Conservation (phyloP, 2,329 filamentous ascomycete species). For the Colletotrichum trifolii region DNA sequence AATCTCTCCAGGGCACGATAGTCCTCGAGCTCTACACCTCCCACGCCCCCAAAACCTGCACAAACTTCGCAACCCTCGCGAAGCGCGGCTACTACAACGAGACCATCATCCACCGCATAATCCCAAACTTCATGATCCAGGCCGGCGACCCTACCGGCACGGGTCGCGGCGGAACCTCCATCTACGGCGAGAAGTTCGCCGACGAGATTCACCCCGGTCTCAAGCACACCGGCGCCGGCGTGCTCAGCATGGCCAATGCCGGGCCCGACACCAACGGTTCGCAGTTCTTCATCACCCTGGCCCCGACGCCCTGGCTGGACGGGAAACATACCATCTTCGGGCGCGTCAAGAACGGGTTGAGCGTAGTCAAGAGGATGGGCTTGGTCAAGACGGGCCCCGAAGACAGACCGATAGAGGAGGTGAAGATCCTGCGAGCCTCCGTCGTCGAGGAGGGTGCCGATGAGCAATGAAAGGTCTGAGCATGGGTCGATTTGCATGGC, state of each 20-base stretch:
- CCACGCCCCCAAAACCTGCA: constrained; percentile 90
- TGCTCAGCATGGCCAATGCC: constrained; percentile 97
- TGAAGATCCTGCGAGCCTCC: constrained; percentile 80
- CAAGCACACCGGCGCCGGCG: constrained; percentile 91
- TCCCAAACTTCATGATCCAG: constrained; percentile 96
- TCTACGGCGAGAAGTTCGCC: constrained; percentile 93
- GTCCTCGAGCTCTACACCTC: constrained; percentile 88
- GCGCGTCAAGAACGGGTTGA: constrained; percentile 84
- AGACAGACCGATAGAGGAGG: constrained; percentile 83
- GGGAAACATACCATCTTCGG: constrained; percentile 98
- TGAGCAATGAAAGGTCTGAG: constrained; percentile 42
- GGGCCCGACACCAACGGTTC: constrained; percentile 93
- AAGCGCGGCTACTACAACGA: constrained; percentile 88
- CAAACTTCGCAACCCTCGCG: constrained; percentile 86
- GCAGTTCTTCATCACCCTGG: constrained; percentile 96
- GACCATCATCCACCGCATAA: constrained; percentile 92
- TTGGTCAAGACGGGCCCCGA: constrained; percentile 84
- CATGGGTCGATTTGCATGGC: constrained; percentile 11
- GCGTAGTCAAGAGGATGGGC: constrained; percentile 87
- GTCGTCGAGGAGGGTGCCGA: constrained; percentile 69
- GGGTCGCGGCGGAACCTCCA: constrained; percentile 86
- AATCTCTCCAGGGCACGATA: constrained; percentile 75
- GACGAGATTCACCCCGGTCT: constrained; percentile 85
- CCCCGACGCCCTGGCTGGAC: constrained; percentile 95
- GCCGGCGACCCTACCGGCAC: constrained; percentile 94